These are phyloP conservation scores for Puccinellia tenuiflora DNA, from an alignment of 176 grass and related monocot species.

Conservation along the genomic window DNA sequence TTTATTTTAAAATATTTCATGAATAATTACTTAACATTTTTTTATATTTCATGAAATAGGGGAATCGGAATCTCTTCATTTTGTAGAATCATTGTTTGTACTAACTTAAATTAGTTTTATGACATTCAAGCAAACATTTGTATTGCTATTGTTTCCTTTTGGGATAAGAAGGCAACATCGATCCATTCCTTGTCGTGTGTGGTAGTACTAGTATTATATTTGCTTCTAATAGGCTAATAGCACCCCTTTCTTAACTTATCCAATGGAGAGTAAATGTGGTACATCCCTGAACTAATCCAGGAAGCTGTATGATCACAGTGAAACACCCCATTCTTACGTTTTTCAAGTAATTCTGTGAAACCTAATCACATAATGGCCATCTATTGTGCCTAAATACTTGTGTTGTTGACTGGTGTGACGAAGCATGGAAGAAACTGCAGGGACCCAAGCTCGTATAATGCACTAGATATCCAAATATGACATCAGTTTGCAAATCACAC, in stretches of 20 bases:
- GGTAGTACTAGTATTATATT: slow-evolving; percentile 29
- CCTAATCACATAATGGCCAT: slow-evolving; percentile 8
- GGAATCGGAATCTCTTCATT: neutral
- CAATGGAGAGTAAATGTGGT: neutral
- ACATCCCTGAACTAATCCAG: neutral
- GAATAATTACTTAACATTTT: too few relatives aligned
- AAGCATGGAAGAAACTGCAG: neutral
- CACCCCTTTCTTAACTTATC: slow-evolving; percentile 13
- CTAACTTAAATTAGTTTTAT: too few relatives aligned
- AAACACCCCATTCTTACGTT: neutral
- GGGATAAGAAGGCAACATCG: slow-evolving; percentile 26
- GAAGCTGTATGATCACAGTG: neutral
- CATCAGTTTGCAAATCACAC: neutral
- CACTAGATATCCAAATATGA: neutral
- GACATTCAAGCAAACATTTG: slow-evolving; percentile 17
- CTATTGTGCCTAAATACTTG: neutral
- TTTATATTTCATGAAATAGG: slow-evolving; percentile 6
- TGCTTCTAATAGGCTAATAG: slow-evolving; percentile 22
- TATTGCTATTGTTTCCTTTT: slow-evolving; percentile 19
- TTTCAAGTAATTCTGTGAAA: neutral
- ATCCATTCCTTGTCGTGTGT: slow-evolving; percentile 24
- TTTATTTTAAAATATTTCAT: neutral
- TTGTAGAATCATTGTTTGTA: neutral
- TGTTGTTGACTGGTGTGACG: neutral
- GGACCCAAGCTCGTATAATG: neutral